Evolutionary conservation across 1,284 basidiomycete genomes (phyloP).

Genomic region (Cryptococcus sp.): DNA sequence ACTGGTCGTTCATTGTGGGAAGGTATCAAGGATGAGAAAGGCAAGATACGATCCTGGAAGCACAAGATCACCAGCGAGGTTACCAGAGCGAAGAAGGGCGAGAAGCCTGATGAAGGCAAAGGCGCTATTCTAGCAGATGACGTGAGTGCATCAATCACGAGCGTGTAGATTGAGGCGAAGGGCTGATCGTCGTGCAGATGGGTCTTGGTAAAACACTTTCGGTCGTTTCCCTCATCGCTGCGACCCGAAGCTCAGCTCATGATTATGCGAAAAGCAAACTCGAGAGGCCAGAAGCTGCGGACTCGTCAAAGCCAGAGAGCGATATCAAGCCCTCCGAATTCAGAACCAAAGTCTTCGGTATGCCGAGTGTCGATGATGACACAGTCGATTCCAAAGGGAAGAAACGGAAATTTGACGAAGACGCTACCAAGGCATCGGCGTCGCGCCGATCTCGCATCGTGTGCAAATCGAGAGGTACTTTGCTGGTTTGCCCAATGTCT

Average conservation of each 20-base stretch:
- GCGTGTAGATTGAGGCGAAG: too few species aligned
- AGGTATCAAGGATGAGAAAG: conserved; percentile 44
- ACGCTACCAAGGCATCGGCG: conserved; percentile 38
- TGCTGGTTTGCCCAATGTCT: conserved; percentile 96
- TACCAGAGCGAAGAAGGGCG: conserved; percentile 54
- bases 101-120: conserved; percentile 74
- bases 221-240: conserved; percentile 83
- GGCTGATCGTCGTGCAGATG: conserved; percentile 63
- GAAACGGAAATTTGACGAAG: conserved; percentile 43
- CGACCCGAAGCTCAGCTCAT: conserved; percentile 72
- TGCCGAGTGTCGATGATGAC: conserved; percentile 60
- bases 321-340: conserved; percentile 66
- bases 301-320: conserved; percentile 53
- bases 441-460: conserved; percentile 72
- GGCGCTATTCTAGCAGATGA: conserved; percentile 93
- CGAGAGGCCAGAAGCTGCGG: conserved; percentile 54
- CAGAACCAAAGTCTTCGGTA: conserved; percentile 75
- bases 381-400: conserved; percentile 29
- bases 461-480: conserved; percentile 78
- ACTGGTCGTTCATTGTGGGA: conserved; percentile 48
- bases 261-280: conserved; percentile 61
- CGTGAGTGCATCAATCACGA: conserved; percentile 59
- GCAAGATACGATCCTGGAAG: conserved; percentile 70
- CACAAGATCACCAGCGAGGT: conserved; percentile 86
- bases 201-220: conserved; percentile 98